Base-by-base conservation (phyloP, 257 asterid species). In the Dorcoceras hygrometricum region DNA sequence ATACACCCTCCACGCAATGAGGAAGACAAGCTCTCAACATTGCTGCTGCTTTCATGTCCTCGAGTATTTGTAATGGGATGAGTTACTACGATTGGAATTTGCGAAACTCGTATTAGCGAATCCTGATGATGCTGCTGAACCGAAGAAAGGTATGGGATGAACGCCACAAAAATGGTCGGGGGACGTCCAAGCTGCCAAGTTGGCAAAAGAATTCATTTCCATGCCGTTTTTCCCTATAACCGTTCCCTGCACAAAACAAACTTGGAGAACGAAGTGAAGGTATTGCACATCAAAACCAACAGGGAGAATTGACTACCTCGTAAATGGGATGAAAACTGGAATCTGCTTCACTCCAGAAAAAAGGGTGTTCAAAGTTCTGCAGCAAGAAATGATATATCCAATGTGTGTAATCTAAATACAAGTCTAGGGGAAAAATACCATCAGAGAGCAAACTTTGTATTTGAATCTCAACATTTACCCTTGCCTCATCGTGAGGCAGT, bases 121-220 rank as follows among this genome's bases (percentile, higher is more conserved):
- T 92, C 98, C 95, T 89, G 97, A 92, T 92, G 97, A 92, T 92
- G 98, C 98, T 92, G 98, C 98, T 79, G 86, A 76, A 75, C 88
- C 79, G 79, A 82, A 84, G 82, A 82, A 75, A 22, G 82, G 74
- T 65, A 72, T 75, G 39, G 80, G 82, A 59, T 79, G 75, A 71
- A 73, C 72, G 71, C 79, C 82, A n/a, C 66, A 36, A 26, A 72
- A 65, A 62, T 62, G 67, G 65, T 68, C 69, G 1, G 66, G 76
- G 36, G 78, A 71, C 27, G 71, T 71, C 83, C 77, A 67, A 11
- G 51, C 19, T 24, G 82, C 63, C 89, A 85, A 77, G 31, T 80
- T 80, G 61, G 83, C 77, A 0, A 80, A 73, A 55, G 84, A 46
- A 78, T 74, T 76, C 58, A 75, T 62, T 78, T 73, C 86, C 77